Conservation (phyloP, 1,139 yeast genomes). For the Magnusiomyces suaveolens region DNA sequence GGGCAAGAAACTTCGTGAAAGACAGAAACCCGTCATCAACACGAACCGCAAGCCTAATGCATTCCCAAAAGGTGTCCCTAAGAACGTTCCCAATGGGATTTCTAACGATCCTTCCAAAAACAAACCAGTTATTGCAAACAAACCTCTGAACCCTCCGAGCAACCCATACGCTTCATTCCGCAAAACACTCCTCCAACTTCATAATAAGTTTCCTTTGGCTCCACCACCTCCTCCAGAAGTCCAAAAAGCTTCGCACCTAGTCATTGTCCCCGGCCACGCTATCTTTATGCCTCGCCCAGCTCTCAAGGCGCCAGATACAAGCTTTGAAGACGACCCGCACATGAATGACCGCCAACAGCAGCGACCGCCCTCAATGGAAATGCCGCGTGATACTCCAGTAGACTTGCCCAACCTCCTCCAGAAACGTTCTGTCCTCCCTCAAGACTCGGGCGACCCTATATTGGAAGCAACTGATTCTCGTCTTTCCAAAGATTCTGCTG, state of each 20-base stretch:
- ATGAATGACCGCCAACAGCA: neutral
- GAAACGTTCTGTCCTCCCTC: too few species aligned
- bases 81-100: neutral
- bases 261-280: constrained; percentile 62
- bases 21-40: neutral
- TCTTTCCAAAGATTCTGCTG: too few species aligned
- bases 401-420: too few species aligned
- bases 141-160: neutral
- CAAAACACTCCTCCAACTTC: neutral
- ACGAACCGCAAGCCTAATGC: too few species aligned
- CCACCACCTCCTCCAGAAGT: constrained; percentile 1
- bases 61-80: neutral
- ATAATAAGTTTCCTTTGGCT: neutral
- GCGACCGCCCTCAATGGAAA: neutral
- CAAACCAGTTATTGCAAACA: neutral
- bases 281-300: constrained; percentile 42
- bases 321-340: constrained; percentile 29
- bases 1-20: neutral
- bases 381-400: neutral
- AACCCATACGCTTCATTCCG: neutral
- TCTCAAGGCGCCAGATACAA: constrained; percentile 9
- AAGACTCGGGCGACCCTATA: too few species aligned
- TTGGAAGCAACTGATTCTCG: too few species aligned
- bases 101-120: neutral
- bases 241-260: constrained; percentile 28